A percentile compares a stretch with the other conserved stretches of the same genome.
Conservation (phyloP, 2,329 filamentous ascomycete genomes). For the Colletotrichum sublineola region DNA sequence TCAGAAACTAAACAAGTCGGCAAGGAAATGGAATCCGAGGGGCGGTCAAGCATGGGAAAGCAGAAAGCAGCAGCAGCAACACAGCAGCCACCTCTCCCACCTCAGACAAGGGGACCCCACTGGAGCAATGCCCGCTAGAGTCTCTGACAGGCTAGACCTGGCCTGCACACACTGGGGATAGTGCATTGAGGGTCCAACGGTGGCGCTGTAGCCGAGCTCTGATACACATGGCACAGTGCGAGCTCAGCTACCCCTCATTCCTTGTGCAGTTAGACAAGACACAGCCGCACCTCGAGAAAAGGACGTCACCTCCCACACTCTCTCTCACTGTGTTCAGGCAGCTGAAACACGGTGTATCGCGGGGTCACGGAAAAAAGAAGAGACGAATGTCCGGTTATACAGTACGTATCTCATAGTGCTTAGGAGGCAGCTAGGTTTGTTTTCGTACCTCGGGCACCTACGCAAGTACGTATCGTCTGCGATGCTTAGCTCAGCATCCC, state of each 20-base stretch:
- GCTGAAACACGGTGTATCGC: constrained; percentile 4
- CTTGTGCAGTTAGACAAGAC: background rate
- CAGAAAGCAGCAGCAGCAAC: constrained; percentile 9
- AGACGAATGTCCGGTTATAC: constrained; percentile 17
- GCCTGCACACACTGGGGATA: constrained; percentile 5
- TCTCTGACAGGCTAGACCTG: constrained; percentile 15
- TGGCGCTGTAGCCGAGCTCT: background rate
- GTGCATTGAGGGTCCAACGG: constrained; percentile 4
- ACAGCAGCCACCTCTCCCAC: constrained; percentile 22
- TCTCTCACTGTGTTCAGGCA: rapidly evolving
- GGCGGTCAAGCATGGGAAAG: constrained; percentile 39
- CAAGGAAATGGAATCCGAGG: constrained; percentile 29
- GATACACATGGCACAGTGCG: constrained; percentile 33
- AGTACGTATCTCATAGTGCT: too few species aligned
- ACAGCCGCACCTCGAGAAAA: too few species aligned
- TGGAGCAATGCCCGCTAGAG: constrained; percentile 25
- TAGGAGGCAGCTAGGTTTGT: too few species aligned
- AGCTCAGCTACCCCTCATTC: constrained; percentile 34
- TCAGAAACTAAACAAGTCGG: background rate
- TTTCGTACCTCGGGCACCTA: background rate
- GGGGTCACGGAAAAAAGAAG: constrained; percentile 40
- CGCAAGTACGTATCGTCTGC: constrained; percentile 13
- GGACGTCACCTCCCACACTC: background rate
- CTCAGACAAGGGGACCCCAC: constrained; percentile 23
- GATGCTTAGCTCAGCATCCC: constrained; percentile 32